Base-by-base conservation (phyloP, 2,329 filamentous ascomycete species). In the Aspergillus intermedius region DNA sequence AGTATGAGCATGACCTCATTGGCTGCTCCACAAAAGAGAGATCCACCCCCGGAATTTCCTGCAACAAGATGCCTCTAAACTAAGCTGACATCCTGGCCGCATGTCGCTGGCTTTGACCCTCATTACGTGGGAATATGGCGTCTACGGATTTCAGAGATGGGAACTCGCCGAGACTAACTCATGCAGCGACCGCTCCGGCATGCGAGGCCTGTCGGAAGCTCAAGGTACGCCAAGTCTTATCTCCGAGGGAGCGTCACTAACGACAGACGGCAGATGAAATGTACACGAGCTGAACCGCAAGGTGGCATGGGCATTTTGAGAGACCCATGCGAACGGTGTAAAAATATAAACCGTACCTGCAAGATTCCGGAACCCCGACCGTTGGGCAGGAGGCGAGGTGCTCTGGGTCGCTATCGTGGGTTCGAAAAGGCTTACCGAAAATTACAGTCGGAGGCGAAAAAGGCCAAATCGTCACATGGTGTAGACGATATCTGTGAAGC, bases 381-480 rank as follows among this genome's bases (percentile, higher is more conserved):
- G 1, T 48, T 60, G 21, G 62, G 62, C 3, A 56, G 62, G 21
- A 61, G 52, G 21, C 57, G 47, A 13, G 62, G 62, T 1, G 58
- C 62, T 2, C 41, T 55, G 17, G 62, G 62, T 15, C 56, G 60
- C 2, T 65, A 64, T 51, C 52, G 48, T 13, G 61, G 61, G 6
- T 44, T 65, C 15, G 59, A 65, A 39, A 65, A 65, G 47, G 60
- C 58, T 1, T 58, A 55, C 30, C 55, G 60, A 4, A 60, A 60
- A 21, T 52, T 64, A 22, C 55, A 64, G 43, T 47, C 51, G 1
- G 60, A 64, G 39, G 42, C 60, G 22, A 51, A 52, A 4, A 63
- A 58, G 30, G 53, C 49, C 2, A 47, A 48, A 30, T n/a, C 21
- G 15, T 49, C 30, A 3, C 25, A 9, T 28, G 9, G 25, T 4